Base-by-base conservation (phyloP, 2,329 filamentous ascomycete genomes). In the Cytospora piceae region DNA sequence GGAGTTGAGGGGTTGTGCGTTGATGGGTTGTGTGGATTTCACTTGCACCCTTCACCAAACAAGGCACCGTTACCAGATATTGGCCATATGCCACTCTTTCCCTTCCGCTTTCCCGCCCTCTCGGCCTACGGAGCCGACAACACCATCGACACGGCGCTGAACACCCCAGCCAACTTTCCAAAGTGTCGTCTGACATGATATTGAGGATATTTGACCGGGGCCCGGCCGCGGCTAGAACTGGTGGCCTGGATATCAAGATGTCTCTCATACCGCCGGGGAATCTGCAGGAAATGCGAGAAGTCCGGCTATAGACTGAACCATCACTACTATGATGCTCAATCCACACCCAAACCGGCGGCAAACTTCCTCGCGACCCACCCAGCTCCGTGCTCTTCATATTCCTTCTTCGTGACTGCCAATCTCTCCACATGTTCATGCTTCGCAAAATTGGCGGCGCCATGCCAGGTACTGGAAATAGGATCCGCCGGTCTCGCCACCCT, bases 331-430 rank as follows among this genome's bases (percentile, higher is more conserved):
- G 5, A 24, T 15, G n/a, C 29, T 66, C 63, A 70, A 22, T 73
- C 73, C 4, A 71, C 68, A 0, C 70, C 73, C 20, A 78, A 66
- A 0, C 80, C 80, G 11, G 73, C 70, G 0, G 80, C 81, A 74
- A 96, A 95, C 73, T 86, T 92, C 72, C 87, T 88, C 32, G 87
- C 87, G 29, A 91, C 83, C 91, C 92, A 94, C 1, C 80, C 81
- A 63, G 85, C 86, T 11, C 95, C 95, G 73, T 93, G 79, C 76
- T 99, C 95, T 60, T 95, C 87, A 75, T 99, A 99, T 74, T 99
- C 93, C 68, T 91, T 85, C 74, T 91, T 92, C 0, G 92, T 95
- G n/a, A 97, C 91, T 2, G 87, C 84, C 15, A 93, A 77, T 58
- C 84, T 83, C 67, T 88, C 84, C 60, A 96, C 81, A 49, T 90